Evolutionary conservation across 345 rosid species (phyloP).

Genomic region (Salix brachista): DNA sequence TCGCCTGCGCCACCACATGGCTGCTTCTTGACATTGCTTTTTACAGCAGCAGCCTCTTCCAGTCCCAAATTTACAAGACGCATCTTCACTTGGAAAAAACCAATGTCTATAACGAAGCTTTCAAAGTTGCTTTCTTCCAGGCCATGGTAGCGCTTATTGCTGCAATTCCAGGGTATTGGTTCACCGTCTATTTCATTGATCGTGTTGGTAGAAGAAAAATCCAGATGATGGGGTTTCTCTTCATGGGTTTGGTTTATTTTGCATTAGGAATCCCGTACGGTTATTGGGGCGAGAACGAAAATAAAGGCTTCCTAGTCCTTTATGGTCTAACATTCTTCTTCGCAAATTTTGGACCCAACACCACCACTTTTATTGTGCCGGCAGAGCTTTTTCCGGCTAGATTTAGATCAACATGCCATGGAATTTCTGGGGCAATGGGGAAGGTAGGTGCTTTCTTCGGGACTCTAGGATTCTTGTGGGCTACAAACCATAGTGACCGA

Average conservation of each 20-base stretch:
- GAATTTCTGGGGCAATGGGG: constrained; percentile 67
- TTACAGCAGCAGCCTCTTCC: constrained; percentile 65
- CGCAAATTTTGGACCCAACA: constrained; percentile 77
- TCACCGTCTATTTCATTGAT: constrained; percentile 60
- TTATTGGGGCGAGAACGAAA: constrained; percentile 27
- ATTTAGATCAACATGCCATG: constrained; percentile 79
- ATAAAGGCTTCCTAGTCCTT: constrained; percentile 39
- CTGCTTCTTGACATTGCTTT: constrained; percentile 63
- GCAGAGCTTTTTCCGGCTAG: constrained; percentile 85
- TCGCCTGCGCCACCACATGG: constrained; percentile 57
- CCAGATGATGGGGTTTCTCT: constrained; percentile 58
- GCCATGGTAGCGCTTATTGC: constrained; percentile 41
- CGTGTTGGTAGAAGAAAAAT: constrained; percentile 56
- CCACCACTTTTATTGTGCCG: constrained; percentile 72
- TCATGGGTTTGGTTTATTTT: constrained; percentile 56
- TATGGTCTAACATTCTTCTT: constrained; percentile 66
- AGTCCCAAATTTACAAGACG: constrained; percentile 41
- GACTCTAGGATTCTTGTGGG: constrained; percentile 54
- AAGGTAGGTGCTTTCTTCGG: constrained; percentile 74
- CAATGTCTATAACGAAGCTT: constrained; percentile 43
- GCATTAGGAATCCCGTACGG: constrained; percentile 42
- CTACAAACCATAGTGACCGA: constrained; percentile 8
- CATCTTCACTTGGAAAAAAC: not conserved
- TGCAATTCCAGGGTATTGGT: constrained; percentile 72
- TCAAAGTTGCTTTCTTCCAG: constrained; percentile 38